These are phyloP conservation scores for Aureobasidium leucospermi DNA, from an alignment of 2,329 filamentous ascomycete genomes.

Conservation along the genomic window DNA sequence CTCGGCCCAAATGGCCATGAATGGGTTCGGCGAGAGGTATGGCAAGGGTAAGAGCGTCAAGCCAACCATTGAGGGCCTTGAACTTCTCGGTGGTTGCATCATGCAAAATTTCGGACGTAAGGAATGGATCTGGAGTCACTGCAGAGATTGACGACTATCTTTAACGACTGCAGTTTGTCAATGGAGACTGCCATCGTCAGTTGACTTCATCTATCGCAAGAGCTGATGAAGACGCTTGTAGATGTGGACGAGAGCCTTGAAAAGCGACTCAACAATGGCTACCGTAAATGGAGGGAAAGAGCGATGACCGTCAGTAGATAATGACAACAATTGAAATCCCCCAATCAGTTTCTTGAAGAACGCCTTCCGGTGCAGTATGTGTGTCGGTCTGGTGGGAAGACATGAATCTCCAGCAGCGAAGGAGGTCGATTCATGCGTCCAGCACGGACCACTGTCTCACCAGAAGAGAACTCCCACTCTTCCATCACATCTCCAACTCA, in stretches of 20 bases:
- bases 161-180: too few relatives aligned
- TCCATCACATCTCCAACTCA: not conserved
- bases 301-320: too few relatives aligned
- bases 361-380: not conserved
- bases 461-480: not conserved
- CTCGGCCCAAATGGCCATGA: not conserved
- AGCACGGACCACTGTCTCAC: conserved; percentile 13
- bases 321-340: too few relatives aligned
- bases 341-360: too few relatives aligned
- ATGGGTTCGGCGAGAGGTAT: not conserved
- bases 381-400: not conserved
- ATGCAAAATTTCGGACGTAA: not conserved
- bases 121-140: too few relatives aligned
- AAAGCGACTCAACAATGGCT: too few relatives aligned
- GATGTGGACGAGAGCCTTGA: too few relatives aligned
- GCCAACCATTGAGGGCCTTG: not conserved
- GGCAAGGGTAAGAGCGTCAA: not conserved
- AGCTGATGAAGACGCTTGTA: too few relatives aligned
- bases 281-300: too few relatives aligned
- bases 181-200: too few relatives aligned
- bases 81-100: not conserved
- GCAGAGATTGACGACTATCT: too few relatives aligned
- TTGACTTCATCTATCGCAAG: too few relatives aligned
- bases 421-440: not conserved
- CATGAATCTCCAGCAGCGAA: not conserved